Conservation (phyloP, 208 protist species). For the Jaenimonas drosophilae region DNA sequence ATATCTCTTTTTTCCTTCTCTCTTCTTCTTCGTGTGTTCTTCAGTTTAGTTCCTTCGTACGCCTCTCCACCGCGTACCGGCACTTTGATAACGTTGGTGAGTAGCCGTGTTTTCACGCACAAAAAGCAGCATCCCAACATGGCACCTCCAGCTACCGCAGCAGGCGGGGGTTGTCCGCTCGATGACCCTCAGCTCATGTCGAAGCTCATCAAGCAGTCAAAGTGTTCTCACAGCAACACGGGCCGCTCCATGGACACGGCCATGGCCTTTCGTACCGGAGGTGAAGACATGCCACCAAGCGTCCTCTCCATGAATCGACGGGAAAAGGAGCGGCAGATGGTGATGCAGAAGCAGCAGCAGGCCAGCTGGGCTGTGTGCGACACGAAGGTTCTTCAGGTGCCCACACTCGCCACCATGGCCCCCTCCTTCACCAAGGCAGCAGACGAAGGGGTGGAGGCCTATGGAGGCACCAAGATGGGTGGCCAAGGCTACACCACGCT, state of each 20-base stretch:
- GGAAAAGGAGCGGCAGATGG: conserved; percentile 28
- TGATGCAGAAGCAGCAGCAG: conserved; percentile 41
- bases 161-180: conserved; percentile 6
- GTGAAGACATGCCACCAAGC: conserved; percentile 19
- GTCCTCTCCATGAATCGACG: conserved; percentile 33
- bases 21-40: conserved; percentile 4
- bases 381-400: conserved; percentile 21
- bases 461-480: conserved; percentile 46
- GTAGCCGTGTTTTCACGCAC: too few species aligned
- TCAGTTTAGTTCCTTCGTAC: too few species aligned
- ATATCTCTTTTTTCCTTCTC: conserved; percentile 3
- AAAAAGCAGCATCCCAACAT: too few species aligned
- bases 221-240: conserved; percentile 48
- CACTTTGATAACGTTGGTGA: too few species aligned
- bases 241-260: conserved; percentile 49
- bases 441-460: conserved; percentile 37
- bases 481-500: conserved; percentile 61
- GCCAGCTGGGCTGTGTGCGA: conserved; percentile 10
- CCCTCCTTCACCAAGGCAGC: conserved; percentile 66
- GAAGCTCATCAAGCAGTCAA: conserved; percentile 29
- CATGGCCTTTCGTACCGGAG: conserved; percentile 25
- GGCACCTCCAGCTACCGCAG: too few species aligned
- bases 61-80: too few species aligned
- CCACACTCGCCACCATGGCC: conserved; percentile 49
- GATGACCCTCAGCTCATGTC: conserved; percentile 45